Evolutionary conservation across 257 asterid genomes (phyloP), one percentile per base, ranked within the genome.

Genomic region (Plantago elongata): DNA sequence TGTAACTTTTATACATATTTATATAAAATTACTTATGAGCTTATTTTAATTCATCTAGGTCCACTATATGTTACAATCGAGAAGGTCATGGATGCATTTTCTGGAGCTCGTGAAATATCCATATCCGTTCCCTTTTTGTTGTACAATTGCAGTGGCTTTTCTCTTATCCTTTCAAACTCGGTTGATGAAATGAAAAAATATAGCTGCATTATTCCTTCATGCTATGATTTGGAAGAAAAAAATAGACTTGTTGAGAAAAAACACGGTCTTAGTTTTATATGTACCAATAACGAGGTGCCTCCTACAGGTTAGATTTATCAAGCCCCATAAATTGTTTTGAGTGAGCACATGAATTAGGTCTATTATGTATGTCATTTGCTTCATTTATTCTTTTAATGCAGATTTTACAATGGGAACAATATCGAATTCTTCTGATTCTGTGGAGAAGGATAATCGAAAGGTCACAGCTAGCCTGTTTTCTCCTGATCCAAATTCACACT

Each of bases 71-170:
- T 89, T 72, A 82, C 86, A 40, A 66, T 84, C 80, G 99, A 92
- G 78, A 92, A 89, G 72, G 85, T 80, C 64, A 86, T 92, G 97
- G 95, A 89, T 79, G 92, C 95, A 11, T 83, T 84, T 70, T 86
- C 96, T 64, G 99, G 99, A 72, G 89, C 95, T 65, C 97, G 99
- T 76, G 99, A 86, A 83, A 69, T 92, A 67, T 72, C 81, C 65
- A 66, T 92, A 65, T 89, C 83, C 64, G 89, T 84, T 67, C 95
- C 99, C 9, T 86, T 83, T 72, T 78, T 92, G 79, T 75, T 92
- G 80, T 92, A 82, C 70, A 92, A 87, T 71, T 86, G 97, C 77
- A 80, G 95, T 72, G 96, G 99, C 69, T 83, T 86, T 65, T 82
- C 99, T 66, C 86, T 92, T 16, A 74, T 81, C 64, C 81, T 92